These are phyloP conservation scores for Salix udensis DNA, from an alignment of 345 rosid genomes.

Conservation along the genomic window DNA sequence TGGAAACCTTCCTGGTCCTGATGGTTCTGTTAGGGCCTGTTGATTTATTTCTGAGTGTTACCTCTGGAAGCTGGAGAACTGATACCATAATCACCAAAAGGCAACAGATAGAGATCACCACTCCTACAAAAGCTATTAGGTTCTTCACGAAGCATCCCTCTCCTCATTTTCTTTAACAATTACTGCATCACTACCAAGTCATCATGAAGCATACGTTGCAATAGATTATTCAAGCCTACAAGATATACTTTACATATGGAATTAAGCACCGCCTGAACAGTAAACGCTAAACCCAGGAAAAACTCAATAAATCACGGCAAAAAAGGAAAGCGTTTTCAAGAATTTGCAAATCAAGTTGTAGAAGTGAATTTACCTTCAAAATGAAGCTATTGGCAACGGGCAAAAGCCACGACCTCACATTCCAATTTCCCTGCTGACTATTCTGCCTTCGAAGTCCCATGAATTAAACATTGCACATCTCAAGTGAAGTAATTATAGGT, in stretches of 20 bases:
- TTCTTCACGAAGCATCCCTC: conserved; percentile 28
- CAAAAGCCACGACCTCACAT: not conserved
- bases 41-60: conserved; percentile 17
- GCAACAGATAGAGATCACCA: conserved; percentile 48
- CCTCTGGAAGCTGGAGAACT: conserved; percentile 53
- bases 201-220: not conserved
- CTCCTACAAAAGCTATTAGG: conserved; percentile 35
- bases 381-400: not conserved
- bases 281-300: not conserved
- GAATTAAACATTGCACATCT: not conserved
- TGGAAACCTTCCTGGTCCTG: conserved; percentile 3
- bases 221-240: not conserved
- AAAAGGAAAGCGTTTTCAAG: not conserved
- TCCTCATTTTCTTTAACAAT: conserved; percentile 37
- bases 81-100: conserved; percentile 37
- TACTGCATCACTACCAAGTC: not conserved
- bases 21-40: conserved; percentile 3
- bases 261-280: not conserved
- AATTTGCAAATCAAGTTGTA: not conserved
- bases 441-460: not conserved
- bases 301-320: not conserved
- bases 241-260: not conserved
- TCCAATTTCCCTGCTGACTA: not conserved
- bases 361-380: not conserved
- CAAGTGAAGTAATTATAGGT: not conserved